Percentiles rank a stretch among this genome's conserved stretches.
Evolutionary conservation across 2,329 filamentous ascomycete genomes (phyloP).

Genomic region (Ophiostoma sp.): DNA sequence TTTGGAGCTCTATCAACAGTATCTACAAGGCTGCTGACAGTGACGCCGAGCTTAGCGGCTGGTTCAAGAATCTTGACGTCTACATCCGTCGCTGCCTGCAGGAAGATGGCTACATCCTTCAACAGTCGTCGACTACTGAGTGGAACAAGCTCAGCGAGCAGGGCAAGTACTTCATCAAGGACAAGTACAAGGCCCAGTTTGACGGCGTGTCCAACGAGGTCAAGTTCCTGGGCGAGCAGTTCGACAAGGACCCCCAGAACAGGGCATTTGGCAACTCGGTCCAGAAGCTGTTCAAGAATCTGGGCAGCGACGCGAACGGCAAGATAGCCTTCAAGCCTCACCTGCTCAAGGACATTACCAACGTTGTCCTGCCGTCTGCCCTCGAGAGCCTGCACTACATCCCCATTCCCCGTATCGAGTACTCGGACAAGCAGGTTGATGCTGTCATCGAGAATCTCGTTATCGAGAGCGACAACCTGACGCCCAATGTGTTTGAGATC

Average conservation of each 20-base stretch:
- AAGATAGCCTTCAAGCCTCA: slow-evolving; percentile 90
- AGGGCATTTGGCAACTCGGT: slow-evolving; percentile 68
- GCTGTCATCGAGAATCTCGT: slow-evolving; percentile 90
- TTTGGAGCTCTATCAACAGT: slow-evolving; percentile 76
- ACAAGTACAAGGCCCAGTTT: slow-evolving; percentile 81
- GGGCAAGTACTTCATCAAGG: slow-evolving; percentile 77
- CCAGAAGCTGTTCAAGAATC: slow-evolving; percentile 76
- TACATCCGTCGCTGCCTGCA: slow-evolving; percentile 80
- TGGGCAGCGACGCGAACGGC: slow-evolving; percentile 82
- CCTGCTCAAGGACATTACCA: slow-evolving; percentile 78
- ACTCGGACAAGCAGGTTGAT: slow-evolving; percentile 76
- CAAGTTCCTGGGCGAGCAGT: slow-evolving; percentile 84
- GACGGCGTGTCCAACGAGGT: slow-evolving; percentile 82
- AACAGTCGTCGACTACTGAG: slow-evolving; percentile 70
- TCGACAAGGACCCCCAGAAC: slow-evolving; percentile 83
- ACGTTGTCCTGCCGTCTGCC: slow-evolving; percentile 75
- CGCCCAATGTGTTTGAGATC: slow-evolving; percentile 85
- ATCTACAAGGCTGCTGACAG: slow-evolving; percentile 83
- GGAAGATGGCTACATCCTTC: slow-evolving; percentile 85
- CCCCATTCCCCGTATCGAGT: slow-evolving; percentile 90
- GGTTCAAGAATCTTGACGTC: slow-evolving; percentile 74
- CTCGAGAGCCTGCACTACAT: slow-evolving; percentile 86
- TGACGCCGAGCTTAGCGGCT: slow-evolving; percentile 78
- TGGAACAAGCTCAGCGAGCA: slow-evolving; percentile 83
- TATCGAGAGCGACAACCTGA: slow-evolving; percentile 92